A percentile compares a stretch with the other conserved stretches of the same genome.
phyloP scores from a whole-genome alignment of 805 yeast genomes.

The Candida vaughaniae region DNA sequence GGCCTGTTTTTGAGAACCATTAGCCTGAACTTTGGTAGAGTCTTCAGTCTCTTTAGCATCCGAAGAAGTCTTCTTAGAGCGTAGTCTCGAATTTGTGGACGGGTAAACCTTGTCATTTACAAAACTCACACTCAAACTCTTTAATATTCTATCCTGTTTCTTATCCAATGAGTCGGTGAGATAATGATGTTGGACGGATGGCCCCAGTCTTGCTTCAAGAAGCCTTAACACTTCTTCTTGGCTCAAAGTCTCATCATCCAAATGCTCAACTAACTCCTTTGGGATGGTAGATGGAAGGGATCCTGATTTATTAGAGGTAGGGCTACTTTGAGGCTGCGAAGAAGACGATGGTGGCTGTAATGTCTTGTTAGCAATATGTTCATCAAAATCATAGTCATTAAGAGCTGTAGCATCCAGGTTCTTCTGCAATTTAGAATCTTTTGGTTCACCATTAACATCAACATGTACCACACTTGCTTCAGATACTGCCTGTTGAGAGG shows the following conservation, averaged over 20 bases:
- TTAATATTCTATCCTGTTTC: constrained; percentile 1
- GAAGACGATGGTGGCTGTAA: constrained; percentile 8
- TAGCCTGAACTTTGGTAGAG: too few relatives aligned
- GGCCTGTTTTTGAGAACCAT: too few relatives aligned
- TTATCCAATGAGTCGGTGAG: not conserved
- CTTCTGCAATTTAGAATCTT: not conserved
- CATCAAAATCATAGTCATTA: constrained; percentile 2
- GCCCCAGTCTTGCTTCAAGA: not conserved
- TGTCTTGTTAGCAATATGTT: constrained; percentile 7
- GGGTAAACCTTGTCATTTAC: constrained; percentile 12
- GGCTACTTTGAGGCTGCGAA: constrained; percentile 9
- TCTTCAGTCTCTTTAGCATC: not conserved
- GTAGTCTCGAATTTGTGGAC: not conserved
- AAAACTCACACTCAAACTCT: constrained; percentile 8
- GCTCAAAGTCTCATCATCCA: not conserved
- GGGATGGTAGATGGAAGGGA: not conserved
- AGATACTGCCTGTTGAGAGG: not conserved
- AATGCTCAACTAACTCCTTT: not conserved
- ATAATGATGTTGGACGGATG: not conserved
- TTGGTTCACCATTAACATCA: not conserved
- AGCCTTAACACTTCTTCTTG: not conserved
- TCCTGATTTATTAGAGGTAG: not conserved
- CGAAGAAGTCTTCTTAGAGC: not conserved
- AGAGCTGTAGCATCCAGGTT: not conserved
- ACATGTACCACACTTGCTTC: not conserved